phyloP scores from a whole-genome alignment of 2,329 filamentous ascomycete genomes.

The Sordariomycetes sp. region DNA sequence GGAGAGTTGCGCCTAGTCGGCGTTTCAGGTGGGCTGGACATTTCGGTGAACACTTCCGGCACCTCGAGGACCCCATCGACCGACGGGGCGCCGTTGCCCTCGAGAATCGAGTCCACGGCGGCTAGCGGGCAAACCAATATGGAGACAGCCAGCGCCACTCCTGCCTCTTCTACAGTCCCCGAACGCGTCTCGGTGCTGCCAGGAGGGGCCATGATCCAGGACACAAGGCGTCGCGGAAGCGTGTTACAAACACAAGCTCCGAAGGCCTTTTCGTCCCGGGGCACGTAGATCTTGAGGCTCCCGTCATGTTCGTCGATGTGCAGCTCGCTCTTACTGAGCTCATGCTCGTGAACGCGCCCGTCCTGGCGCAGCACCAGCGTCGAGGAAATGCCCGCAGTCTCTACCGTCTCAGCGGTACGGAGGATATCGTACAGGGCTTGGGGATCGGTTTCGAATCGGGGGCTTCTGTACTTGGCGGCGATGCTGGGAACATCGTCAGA shows the following conservation, averaged over 20 bases:
- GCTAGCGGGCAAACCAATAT: neutral
- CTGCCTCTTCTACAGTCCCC: neutral
- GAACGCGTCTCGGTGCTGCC: conserved; percentile 1
- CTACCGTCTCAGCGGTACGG: conserved; percentile 9
- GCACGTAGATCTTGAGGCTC: conserved; percentile 14
- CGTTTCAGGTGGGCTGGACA: neutral
- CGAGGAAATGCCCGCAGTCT: conserved; percentile 14
- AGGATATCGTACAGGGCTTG: conserved; percentile 14
- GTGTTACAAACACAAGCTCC: conserved; percentile 10
- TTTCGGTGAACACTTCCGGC: neutral
- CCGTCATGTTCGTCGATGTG: conserved; percentile 12
- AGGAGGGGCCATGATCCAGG: conserved; percentile 17
- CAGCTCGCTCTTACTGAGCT: conserved; percentile 7
- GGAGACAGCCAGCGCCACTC: neutral
- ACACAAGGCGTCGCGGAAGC: conserved; percentile 12
- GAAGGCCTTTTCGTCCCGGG: conserved; percentile 10
- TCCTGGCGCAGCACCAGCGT: conserved; percentile 12
- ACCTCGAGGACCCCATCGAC: neutral
- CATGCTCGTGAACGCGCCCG: conserved; percentile 5
- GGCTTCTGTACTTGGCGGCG: conserved; percentile 16
- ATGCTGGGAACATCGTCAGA: conserved; percentile 11
- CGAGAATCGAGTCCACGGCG: neutral
- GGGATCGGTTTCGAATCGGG: conserved; percentile 7
- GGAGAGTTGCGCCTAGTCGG: neutral
- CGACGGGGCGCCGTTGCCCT: neutral